Base-by-base conservation (phyloP, 148 eudicot species). In the Cornus florida region DNA sequence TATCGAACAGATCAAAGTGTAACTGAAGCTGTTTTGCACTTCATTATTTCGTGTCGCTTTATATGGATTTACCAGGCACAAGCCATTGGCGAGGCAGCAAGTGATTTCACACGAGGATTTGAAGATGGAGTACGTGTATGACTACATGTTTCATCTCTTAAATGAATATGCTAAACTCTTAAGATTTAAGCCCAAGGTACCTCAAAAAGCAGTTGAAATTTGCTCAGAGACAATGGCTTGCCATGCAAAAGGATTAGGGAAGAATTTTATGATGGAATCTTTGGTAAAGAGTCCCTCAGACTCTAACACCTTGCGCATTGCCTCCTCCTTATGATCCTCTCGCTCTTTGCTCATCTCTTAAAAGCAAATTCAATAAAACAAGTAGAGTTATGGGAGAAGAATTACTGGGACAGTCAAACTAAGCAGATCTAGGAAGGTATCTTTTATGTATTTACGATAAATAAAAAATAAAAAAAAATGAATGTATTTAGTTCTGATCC, bases 201-300 rank as follows among this genome's bases (percentile, higher is more conserved):
- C 93, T 2, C 23, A 66, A 62, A 74, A 76, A 16, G 93, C 93
- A 5, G 72, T 83, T 2, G 93, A 92, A 81, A 75, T 90, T 48
- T 90, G 96, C 76, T 85, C 93, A 10, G 96, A 92, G 86, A 64
- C 84, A 41, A 82, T 92, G 92, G 93, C 87, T 41, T 90, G 93
- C 50, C 23, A 78, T 19, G 87, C 88, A 48, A 39, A 24, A 65
- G 96, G 85, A 28, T 28, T 69, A 0, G 83, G 85, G 88, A 88
- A 79, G 86, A 77, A 82, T 76, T 88, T 90, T 67, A 88, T 88
- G 93, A 60, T 64, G 72, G 82, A 87, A 1, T 88, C 96, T 4
- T 53, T 90, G 76, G 92, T 88, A 3, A 87, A 84, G 71, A 81
- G 88, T 56, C 95, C 96, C 48, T 74, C 86, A 2, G 82, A 81